A percentile compares a stretch with the other conserved stretches of the same genome.
Conservation (phyloP, 352 stramenopile species). For the Phytophthora lateralis region DNA sequence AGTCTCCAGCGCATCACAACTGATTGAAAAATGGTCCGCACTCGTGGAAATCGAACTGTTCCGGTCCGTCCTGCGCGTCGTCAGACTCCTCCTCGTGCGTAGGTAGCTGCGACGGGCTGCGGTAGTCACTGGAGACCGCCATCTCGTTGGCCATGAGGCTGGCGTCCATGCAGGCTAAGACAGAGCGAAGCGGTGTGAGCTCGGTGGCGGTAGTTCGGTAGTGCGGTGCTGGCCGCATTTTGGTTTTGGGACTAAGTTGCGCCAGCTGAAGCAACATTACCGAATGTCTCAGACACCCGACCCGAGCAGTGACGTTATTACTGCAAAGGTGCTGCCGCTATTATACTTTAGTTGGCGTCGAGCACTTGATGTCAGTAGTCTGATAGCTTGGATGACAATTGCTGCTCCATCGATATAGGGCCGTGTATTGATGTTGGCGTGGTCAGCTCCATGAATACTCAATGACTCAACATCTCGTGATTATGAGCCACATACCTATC, state of each 20-base stretch:
- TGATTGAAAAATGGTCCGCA: constrained; percentile 1
- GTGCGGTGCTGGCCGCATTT: constrained; percentile 17
- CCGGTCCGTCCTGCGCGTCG: constrained; percentile 27
- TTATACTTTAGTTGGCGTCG: no score
- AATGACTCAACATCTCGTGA: no score
- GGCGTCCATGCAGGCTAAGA: constrained; percentile 25
- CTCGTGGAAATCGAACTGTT: constrained; percentile 52
- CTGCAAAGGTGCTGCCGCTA: no score
- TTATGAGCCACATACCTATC: no score
- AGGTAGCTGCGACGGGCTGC: constrained; percentile 11
- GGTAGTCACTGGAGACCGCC: constrained; percentile 8
- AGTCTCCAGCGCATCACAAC: background rate
- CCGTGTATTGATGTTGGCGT: no score
- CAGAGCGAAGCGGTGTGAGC: constrained; percentile 24
- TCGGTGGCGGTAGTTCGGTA: constrained; percentile 23
- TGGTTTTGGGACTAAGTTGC: constrained; percentile 9
- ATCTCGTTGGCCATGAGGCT: constrained; percentile 44
- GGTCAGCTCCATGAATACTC: no score
- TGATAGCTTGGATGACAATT: no score
- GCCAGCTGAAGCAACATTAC: background rate
- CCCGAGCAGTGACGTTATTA: no score
- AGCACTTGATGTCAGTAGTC: no score
- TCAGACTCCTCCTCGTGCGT: constrained; percentile 23
- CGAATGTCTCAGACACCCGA: no score
- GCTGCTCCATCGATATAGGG: no score